Evolutionary conservation across 441 rosid species (phyloP).

Genomic region (Manihot esculenta): DNA sequence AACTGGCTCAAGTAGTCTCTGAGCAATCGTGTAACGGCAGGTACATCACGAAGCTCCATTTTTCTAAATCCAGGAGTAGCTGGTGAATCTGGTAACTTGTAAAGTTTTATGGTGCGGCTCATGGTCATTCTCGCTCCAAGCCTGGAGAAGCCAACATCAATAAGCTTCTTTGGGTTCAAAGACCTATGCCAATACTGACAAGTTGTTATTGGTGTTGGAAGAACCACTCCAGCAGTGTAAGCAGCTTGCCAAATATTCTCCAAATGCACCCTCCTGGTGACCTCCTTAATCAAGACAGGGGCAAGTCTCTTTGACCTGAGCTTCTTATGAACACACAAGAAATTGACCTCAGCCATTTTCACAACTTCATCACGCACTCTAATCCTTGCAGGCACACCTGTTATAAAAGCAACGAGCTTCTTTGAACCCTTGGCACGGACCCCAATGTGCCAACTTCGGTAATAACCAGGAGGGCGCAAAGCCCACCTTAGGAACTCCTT

Average conservation of each 20-base stretch:
- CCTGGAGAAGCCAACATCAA: slow-evolving; percentile 95
- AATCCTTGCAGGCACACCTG: slow-evolving; percentile 86
- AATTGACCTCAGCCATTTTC: slow-evolving; percentile 93
- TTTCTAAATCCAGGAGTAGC: slow-evolving; percentile 84
- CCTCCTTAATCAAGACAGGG: slow-evolving; percentile 97
- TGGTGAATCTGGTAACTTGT: slow-evolving; percentile 73
- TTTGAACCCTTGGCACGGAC: slow-evolving; percentile 78
- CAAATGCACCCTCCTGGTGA: slow-evolving; percentile 85
- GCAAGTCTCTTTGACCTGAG: slow-evolving; percentile 92
- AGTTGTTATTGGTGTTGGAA: slow-evolving; percentile 88
- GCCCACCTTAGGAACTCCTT: slow-evolving; percentile 98
- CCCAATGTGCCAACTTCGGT: slow-evolving; percentile 85
- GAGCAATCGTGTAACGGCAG: slow-evolving; percentile 79
- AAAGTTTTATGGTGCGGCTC: slow-evolving; percentile 88
- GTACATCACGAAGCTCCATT: slow-evolving; percentile 87
- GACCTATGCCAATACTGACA: slow-evolving; percentile 99
- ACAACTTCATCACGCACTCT: slow-evolving; percentile 74
- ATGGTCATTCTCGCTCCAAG: slow-evolving; percentile 94
- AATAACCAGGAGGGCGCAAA: slow-evolving; percentile 78
- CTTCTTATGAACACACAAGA: slow-evolving; percentile 94
- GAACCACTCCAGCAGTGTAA: slow-evolving; percentile 88
- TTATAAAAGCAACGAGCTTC: slow-evolving; percentile 90
- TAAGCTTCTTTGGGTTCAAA: slow-evolving; percentile 90
- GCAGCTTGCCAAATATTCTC: slow-evolving; percentile 98
- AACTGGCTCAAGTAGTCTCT: slow-evolving; percentile 71